These are phyloP conservation scores for Fraxinus albicans DNA, from an alignment of 305 asterid species.

Conservation along the genomic window DNA sequence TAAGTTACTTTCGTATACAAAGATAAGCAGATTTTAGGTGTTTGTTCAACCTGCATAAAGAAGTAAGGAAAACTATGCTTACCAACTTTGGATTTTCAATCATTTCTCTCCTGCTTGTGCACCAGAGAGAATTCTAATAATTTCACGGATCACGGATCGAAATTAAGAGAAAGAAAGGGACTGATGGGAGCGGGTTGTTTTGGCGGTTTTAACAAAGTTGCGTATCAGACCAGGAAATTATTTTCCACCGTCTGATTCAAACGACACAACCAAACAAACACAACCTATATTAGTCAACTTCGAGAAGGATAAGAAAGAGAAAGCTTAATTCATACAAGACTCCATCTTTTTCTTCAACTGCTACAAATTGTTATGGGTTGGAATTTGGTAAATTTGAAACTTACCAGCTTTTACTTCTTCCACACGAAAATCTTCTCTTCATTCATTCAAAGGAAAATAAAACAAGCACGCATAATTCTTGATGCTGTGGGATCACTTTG, in stretches of 20 bases:
- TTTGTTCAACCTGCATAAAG: background rate
- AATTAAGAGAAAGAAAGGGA: background rate
- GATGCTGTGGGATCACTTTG: background rate
- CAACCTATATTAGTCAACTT: conserved; percentile 28
- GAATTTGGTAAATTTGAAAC: conserved; percentile 16
- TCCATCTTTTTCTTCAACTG: background rate
- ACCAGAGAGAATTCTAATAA: background rate
- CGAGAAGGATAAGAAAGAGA: conserved; percentile 27
- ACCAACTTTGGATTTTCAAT: conserved; percentile 41
- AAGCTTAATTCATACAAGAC: conserved; percentile 9
- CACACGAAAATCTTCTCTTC: background rate
- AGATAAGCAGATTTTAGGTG: background rate
- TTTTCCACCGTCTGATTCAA: conserved; percentile 28
- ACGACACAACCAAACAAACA: conserved; percentile 21
- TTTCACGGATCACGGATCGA: background rate
- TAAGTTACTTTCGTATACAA: background rate
- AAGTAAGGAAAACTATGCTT: background rate
- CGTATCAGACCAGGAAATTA: conserved; percentile 24
- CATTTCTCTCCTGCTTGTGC: conserved; percentile 13
- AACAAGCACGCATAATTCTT: background rate
- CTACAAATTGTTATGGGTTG: background rate
- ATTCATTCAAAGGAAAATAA: background rate
- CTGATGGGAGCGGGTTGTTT: conserved; percentile 15
- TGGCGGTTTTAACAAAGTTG: conserved; percentile 18
- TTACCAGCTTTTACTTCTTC: background rate